A percentile compares a stretch with the other conserved stretches of the same genome.
Conservation (phyloP, 2,329 filamentous ascomycete genomes). For the Ophiostoma sp. region DNA sequence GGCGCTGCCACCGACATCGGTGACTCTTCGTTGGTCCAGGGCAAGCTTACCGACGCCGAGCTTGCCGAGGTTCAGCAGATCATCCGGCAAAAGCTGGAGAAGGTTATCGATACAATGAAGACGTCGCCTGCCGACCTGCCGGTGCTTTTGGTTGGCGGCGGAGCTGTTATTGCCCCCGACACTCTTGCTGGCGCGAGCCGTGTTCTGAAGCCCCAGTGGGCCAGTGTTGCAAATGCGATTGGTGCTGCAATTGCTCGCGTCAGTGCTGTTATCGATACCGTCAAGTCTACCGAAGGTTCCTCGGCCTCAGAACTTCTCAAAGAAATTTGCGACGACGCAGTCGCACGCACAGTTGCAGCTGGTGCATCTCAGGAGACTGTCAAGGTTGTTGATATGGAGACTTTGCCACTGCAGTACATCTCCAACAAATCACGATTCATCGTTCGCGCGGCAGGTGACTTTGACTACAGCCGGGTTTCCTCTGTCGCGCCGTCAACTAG, state of each 20-base stretch:
- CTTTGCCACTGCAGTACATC: background rate
- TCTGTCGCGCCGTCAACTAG: background rate
- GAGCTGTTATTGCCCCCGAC: conserved; percentile 54
- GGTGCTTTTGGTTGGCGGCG: conserved; percentile 59
- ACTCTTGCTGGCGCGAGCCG: conserved; percentile 51
- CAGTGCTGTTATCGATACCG: conserved; percentile 48
- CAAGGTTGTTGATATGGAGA: background rate
- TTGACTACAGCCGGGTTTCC: background rate
- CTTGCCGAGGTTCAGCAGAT: conserved; percentile 36
- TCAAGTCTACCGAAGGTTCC: conserved; percentile 44
- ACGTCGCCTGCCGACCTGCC: conserved; percentile 55
- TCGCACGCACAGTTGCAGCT: background rate
- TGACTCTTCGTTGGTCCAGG: background rate
- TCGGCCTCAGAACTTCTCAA: background rate
- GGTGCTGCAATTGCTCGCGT: conserved; percentile 59
- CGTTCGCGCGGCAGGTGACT: background rate
- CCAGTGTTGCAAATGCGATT: conserved; percentile 59
- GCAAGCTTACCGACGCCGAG: conserved; percentile 30
- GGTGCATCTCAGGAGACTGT: background rate
- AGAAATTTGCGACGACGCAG: background rate
- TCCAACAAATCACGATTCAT: background rate
- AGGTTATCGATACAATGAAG: conserved; percentile 57
- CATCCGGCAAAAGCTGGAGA: conserved; percentile 50
- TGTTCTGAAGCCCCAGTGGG: conserved; percentile 53
- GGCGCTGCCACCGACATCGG: background rate